Conservation (phyloP, 495 filamentous ascomycete species). For the Xylaria cubensis region DNA sequence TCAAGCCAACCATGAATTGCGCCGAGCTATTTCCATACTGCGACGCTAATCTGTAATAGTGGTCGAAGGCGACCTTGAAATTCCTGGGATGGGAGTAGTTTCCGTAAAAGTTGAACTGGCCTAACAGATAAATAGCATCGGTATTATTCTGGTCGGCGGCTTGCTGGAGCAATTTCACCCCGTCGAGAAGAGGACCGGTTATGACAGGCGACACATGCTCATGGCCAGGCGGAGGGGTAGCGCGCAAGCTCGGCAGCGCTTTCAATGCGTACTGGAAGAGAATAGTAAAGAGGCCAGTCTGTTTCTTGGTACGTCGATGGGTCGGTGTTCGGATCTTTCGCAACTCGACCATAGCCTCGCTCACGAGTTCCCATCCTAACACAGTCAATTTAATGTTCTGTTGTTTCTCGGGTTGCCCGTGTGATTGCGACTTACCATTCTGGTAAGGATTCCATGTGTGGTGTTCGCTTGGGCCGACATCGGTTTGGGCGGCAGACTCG, state of each 20-base stretch:
- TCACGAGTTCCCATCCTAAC: constrained; percentile 53
- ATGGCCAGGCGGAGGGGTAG: constrained; percentile 44
- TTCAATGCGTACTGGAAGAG: constrained; percentile 47
- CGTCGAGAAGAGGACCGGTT: constrained; percentile 56
- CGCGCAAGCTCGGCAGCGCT: constrained; percentile 51
- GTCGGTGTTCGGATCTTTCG: constrained; percentile 49
- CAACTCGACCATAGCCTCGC: constrained; percentile 50
- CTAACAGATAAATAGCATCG: constrained; percentile 89
- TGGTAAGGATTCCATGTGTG: constrained; percentile 41
- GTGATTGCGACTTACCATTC: constrained; percentile 33
- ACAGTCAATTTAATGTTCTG: constrained; percentile 23
- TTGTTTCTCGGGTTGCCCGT: background rate
- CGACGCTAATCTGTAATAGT: constrained; percentile 80
- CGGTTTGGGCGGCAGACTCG: constrained; percentile 41
- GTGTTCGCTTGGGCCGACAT: constrained; percentile 32
- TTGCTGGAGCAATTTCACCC: constrained; percentile 75
- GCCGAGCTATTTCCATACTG: constrained; percentile 87
- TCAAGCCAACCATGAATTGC: constrained; percentile 93
- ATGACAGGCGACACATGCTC: constrained; percentile 36
- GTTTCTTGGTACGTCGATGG: constrained; percentile 46
- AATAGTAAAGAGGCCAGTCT: constrained; percentile 46
- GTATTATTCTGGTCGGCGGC: constrained; percentile 78
- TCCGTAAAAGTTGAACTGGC: constrained; percentile 96
- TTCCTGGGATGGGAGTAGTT: constrained; percentile 89
- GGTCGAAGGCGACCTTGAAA: constrained; percentile 79